Base-by-base conservation (phyloP, 371 early-diverging fungal species). In the Dentiscutata heterogama region DNA sequence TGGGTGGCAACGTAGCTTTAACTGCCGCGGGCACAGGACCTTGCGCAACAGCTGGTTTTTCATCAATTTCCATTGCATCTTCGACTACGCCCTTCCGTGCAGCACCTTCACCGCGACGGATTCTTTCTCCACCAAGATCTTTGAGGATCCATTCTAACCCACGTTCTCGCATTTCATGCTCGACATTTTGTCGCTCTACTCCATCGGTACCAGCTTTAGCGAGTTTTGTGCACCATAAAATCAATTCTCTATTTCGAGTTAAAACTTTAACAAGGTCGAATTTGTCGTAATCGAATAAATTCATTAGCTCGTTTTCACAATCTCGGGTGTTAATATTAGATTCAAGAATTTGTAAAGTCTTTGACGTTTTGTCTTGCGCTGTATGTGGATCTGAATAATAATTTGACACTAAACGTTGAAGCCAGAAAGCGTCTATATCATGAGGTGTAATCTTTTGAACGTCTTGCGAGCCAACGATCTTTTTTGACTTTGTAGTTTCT, bases 351-450 rank as follows among this genome's bases (percentile, higher is more conserved):
- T 91, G 90, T 83, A 96, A 88, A 0, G 96, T 95, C 25, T 88
- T 87, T 0, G 88, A 87, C 0, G 98, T 93, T 89, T 97, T 98
- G 75, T 94, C 92, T 87, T 96, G 96, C 7, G 97, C 95, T 4
- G 90, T 89, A 75, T 93, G 93, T 1, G 97, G 94, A 86, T 98
- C 99, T 50, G 93, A 83, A 85, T 95, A 97, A 78, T 93, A 91
- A 27, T 91, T 85, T 35, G 94, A 89, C 31, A 99, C 90, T 72
- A 92, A 91, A 54, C 98, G 94, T 85, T 98, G 98, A n/a, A 98
- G 90, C 98, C 98, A 99, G 86, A 97, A 97, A 5, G 98, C 97
- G 86, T 98, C 98, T 82, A 99, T 91, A 77, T 96, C 95, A 85
- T 97, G 96, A 10, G 96, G 92, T 35, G 85, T 79, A 54, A 93